These are phyloP conservation scores for Cochlearia excelsa DNA, from an alignment of 345 rosid genomes.

Conservation along the genomic window DNA sequence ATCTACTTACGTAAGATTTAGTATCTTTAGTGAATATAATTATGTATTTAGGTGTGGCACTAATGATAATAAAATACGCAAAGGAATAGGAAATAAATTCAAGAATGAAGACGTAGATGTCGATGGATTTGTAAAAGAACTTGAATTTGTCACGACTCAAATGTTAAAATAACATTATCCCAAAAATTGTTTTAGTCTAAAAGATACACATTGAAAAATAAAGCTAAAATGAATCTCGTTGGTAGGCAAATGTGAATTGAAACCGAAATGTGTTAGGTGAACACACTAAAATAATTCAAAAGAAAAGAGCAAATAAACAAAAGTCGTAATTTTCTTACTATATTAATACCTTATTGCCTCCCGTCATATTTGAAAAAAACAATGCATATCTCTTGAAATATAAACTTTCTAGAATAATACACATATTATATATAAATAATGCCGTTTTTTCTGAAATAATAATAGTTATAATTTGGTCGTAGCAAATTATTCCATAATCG, in stretches of 20 bases:
- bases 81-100: slow-evolving; percentile 24
- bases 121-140: slow-evolving; percentile 15
- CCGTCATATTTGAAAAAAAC: slow-evolving; percentile 35
- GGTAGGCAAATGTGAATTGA: slow-evolving; percentile 34
- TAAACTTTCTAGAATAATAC: too few species aligned
- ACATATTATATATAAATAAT: too few species aligned
- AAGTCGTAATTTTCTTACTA: slow-evolving; percentile 18
- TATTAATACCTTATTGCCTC: slow-evolving; percentile 16
- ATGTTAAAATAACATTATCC: slow-evolving; percentile 18
- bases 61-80: slow-evolving; percentile 18
- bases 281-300: slow-evolving; percentile 6
- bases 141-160: slow-evolving; percentile 28
- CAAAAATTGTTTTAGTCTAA: slow-evolving; percentile 19
- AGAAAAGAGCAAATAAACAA: slow-evolving; percentile 22
- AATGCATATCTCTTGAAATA: neutral
- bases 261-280: slow-evolving; percentile 36
- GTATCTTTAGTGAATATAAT: neutral
- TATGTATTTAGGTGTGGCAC: neutral
- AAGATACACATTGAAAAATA: slow-evolving; percentile 21
- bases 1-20: neutral
- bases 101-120: slow-evolving; percentile 30
- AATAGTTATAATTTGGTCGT: too few species aligned
- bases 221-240: slow-evolving; percentile 21
- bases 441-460: too few species aligned
- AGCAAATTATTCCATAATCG: too few species aligned